Percentiles rank a stretch among this genome's conserved stretches.
Conservation (phyloP, 495 filamentous ascomycete genomes). For the Daldinia caldariorum region DNA sequence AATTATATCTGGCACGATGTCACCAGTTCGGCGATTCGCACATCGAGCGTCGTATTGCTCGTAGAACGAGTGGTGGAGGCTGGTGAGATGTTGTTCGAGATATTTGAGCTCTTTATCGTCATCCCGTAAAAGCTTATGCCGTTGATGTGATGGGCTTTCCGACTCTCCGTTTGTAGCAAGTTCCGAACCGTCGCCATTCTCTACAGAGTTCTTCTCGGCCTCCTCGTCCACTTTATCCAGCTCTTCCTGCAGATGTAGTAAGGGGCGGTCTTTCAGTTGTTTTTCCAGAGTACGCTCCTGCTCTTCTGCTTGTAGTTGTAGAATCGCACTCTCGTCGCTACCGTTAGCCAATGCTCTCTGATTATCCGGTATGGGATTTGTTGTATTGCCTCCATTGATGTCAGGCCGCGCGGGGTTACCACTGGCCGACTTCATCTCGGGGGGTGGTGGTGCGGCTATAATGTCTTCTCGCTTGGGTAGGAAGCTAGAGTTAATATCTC, state of each 20-base stretch:
- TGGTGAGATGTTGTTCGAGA: slow-evolving; percentile 75
- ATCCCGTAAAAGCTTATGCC: slow-evolving; percentile 84
- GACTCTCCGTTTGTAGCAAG: slow-evolving; percentile 38
- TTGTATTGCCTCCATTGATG: slow-evolving; percentile 9
- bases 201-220: slow-evolving; percentile 61
- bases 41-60: slow-evolving; percentile 73
- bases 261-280: slow-evolving; percentile 86
- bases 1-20: slow-evolving; percentile 64
- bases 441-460: slow-evolving; percentile 51
- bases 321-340: slow-evolving; percentile 72
- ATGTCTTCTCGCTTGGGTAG: slow-evolving; percentile 87
- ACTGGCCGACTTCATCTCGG: slow-evolving; percentile 35
- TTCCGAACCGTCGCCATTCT: slow-evolving; percentile 50
- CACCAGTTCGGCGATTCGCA: slow-evolving; percentile 37
- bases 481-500: slow-evolving; percentile 98
- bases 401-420: slow-evolving; percentile 23
- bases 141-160: slow-evolving; percentile 55
- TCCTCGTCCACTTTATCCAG: slow-evolving; percentile 84
- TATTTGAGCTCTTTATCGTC: slow-evolving; percentile 81
- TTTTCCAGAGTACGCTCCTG: slow-evolving; percentile 87
- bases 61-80: slow-evolving; percentile 82
- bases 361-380: slow-evolving; percentile 28
- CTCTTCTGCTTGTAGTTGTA: slow-evolving; percentile 79
- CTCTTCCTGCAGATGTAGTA: slow-evolving; percentile 87
- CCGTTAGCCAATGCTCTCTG: slow-evolving; percentile 67